Base-by-base conservation (phyloP, 371 early-diverging fungal genomes). In the Mortierella sp. region DNA sequence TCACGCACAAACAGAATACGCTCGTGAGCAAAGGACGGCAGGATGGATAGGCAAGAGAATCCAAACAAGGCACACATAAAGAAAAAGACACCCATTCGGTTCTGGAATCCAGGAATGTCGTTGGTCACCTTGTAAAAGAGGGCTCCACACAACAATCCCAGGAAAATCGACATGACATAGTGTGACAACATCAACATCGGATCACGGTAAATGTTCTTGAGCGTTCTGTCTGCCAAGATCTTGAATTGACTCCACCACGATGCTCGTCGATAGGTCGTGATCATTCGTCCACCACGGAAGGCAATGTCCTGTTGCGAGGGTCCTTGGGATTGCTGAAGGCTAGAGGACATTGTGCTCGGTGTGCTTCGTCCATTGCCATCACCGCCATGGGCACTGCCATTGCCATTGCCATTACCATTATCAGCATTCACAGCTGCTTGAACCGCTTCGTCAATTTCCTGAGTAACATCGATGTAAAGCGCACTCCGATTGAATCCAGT, bases 131-230 rank as follows among this genome's bases (percentile, higher is more conserved):
- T 88, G 79, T 91, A 97, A 62, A 91, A 97, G 43, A 96, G 74
- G 0, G 91, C 84, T n/a, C 97, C 97, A 63, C 93, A 92, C 45
- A 95, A 84, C 12, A 91, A 82, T 82, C 90, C 94, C 65, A 95
- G 81, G 9, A 91, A 75, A 23, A 94, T 85, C 4, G 92, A 88
- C 66, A 95, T 87, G 15, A 87, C 84, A 79, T 94, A 95, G 82
- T 97, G 96, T 60, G 92, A 85, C 63, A 92, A 86, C 89, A 97
- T 90, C 47, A 96, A 81, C 81, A 91, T 88, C 3, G 95, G 95
- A 63, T 95, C 95, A 15, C 97, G 89, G 71, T 95, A 95, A 11
- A 97, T 82, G 70, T 96, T 94, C 70, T 91, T 92, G 82, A 97
- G 91, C 4, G 96, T 93, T 44, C 97, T 85, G 15, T 90, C 87